Evolutionary conservation across 768 basidiomycete species (phyloP).

Genomic region (Boletales sp.): DNA sequence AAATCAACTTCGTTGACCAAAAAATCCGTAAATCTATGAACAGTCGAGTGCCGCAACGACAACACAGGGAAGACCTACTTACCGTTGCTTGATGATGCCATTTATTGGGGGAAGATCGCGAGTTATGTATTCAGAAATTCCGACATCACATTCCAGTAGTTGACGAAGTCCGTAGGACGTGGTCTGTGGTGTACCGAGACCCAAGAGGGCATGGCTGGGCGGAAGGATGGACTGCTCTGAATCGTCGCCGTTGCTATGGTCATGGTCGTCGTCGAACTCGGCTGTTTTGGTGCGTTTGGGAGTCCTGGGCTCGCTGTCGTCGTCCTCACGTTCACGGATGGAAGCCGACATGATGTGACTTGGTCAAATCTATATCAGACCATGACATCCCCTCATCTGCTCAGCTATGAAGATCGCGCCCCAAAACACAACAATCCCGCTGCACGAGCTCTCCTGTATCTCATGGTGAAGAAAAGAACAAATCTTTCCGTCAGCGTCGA

Average conservation of each 20-base stretch:
- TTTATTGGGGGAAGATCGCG: constrained; percentile 67
- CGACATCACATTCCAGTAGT: constrained; percentile 74
- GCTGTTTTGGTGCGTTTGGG: constrained; percentile 39
- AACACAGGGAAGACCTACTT: constrained; percentile 16
- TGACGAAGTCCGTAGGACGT: constrained; percentile 55
- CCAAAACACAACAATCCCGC: constrained; percentile 64
- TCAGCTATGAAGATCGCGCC: constrained; percentile 63
- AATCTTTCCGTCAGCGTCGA: constrained; percentile 97
- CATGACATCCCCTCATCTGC: constrained; percentile 38
- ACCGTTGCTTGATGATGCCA: constrained; percentile 98
- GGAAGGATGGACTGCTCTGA: constrained; percentile 46
- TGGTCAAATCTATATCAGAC: not conserved
- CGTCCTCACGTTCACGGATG: constrained; percentile 52
- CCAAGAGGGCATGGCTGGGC: constrained; percentile 70
- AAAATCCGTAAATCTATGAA: constrained; percentile 89
- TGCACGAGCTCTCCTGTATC: constrained; percentile 72
- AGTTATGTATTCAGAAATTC: constrained; percentile 84
- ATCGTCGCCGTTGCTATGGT: constrained; percentile 1
- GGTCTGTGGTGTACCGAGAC: constrained; percentile 49
- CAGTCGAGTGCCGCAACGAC: not conserved
- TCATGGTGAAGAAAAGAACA: constrained; percentile 81
- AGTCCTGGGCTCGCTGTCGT: constrained; percentile 34
- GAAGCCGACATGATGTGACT: constrained; percentile 26
- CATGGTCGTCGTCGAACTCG: constrained; percentile 10
- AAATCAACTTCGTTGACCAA: constrained; percentile 88